Conservation (phyloP, 2,329 filamentous ascomycete species). For the Geosmithia flava region DNA sequence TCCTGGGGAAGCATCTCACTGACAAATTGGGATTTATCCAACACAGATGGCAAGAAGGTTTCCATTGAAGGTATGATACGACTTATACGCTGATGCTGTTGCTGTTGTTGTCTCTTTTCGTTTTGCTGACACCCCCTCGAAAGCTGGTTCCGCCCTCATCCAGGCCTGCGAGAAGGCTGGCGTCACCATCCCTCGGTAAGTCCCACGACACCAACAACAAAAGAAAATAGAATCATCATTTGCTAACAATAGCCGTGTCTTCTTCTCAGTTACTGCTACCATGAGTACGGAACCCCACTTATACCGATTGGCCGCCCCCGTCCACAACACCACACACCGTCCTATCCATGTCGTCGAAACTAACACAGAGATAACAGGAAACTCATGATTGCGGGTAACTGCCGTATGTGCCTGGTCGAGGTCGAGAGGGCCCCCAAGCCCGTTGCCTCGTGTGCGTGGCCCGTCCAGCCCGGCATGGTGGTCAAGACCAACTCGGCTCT, state of each 20-base stretch:
- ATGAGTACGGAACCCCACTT: conserved; percentile 57
- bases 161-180: conserved; percentile 99
- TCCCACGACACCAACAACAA: conserved; percentile 2
- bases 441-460: conserved; percentile 97
- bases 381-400: conserved; percentile 98
- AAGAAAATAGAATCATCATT: conserved; percentile 4
- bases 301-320: neutral
- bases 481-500: conserved; percentile 97
- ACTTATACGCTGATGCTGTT: conserved; percentile 2
- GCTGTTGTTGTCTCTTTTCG: conserved; percentile 4
- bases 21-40: neutral
- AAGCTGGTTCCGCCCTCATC: conserved; percentile 94
- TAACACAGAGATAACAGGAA: conserved; percentile 43
- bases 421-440: conserved; percentile 94
- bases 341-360: neutral
- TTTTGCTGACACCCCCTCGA: conserved; percentile 25
- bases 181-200: conserved; percentile 71
- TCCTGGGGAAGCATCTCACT: conserved; percentile 3
- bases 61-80: conserved; percentile 74
- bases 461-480: conserved; percentile 96
- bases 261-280: conserved; percentile 81
- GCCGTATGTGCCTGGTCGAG: conserved; percentile 98
- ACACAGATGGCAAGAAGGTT: conserved; percentile 86
- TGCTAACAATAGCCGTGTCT: conserved; percentile 7
- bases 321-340: neutral